phyloP scores from a whole-genome alignment of 1,284 basidiomycete genomes.

The Ganoderma resinaceum region DNA sequence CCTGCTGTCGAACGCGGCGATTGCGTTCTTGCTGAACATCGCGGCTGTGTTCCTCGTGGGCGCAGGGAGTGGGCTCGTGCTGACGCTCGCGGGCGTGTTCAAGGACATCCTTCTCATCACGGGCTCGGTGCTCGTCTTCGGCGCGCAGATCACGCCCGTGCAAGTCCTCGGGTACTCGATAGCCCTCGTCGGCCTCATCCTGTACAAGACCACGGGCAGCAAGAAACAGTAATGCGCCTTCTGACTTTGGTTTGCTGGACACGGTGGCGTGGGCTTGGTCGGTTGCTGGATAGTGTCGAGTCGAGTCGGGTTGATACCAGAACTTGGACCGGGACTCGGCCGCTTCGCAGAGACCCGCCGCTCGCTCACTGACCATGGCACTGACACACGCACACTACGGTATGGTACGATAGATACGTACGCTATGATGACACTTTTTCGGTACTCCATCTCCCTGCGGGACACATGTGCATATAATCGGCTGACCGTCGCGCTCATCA shows the following conservation, averaged over 20 bases:
- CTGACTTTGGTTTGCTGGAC: background rate
- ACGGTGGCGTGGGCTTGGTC: background rate
- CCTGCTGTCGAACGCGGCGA: conserved; percentile 83
- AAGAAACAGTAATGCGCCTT: conserved; percentile 57
- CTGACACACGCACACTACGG: background rate
- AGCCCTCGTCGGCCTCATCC: conserved; percentile 79
- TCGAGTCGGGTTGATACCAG: too few relatives aligned
- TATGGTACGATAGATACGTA: background rate
- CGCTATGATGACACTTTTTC: background rate
- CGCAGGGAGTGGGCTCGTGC: conserved; percentile 85
- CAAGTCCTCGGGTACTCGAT: conserved; percentile 91
- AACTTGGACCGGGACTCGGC: too few relatives aligned
- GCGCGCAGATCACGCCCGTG: conserved; percentile 78
- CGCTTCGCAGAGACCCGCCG: too few relatives aligned
- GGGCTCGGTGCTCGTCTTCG: conserved; percentile 88
- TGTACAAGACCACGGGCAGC: conserved; percentile 82
- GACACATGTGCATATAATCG: background rate
- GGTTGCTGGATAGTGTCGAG: background rate
- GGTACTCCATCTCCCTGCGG: background rate
- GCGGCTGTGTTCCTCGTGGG: conserved; percentile 96
- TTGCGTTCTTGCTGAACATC: conserved; percentile 93
- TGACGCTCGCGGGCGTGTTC: conserved; percentile 95
- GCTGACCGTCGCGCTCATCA: background rate
- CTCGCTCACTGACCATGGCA: too few relatives aligned
- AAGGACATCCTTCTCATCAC: conserved; percentile 94